Conservation (phyloP, 805 yeast genomes). For the Saturnispora hagleri region DNA sequence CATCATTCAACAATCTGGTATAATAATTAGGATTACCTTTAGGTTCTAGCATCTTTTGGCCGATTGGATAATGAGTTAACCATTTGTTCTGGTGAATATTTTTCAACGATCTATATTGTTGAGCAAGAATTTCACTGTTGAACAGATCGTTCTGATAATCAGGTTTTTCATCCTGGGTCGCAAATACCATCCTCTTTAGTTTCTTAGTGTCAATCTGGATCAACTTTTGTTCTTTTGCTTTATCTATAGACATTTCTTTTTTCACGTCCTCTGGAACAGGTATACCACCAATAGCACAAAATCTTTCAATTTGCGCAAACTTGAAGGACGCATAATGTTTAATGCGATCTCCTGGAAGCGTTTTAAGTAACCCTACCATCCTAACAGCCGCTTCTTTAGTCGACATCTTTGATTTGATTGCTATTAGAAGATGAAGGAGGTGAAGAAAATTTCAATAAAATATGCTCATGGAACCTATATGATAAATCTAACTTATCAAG, state of each 20-base stretch:
- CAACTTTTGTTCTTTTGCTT: constrained; percentile 29
- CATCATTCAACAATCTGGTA: constrained; percentile 57
- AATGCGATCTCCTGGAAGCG: constrained; percentile 60
- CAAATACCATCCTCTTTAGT: constrained; percentile 31
- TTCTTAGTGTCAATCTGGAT: constrained; percentile 28
- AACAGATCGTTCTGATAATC: constrained; percentile 40
- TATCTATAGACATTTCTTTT: constrained; percentile 26
- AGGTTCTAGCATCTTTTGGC: constrained; percentile 64
- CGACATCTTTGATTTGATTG: constrained; percentile 5
- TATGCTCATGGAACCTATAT: neutral
- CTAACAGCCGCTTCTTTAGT: constrained; percentile 33
- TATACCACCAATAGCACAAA: constrained; percentile 42
- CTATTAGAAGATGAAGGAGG: neutral
- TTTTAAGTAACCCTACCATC: constrained; percentile 48
- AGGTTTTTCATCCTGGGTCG: constrained; percentile 27
- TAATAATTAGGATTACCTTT: constrained; percentile 80
- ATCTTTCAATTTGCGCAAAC: constrained; percentile 52
- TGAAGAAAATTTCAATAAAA: neutral
- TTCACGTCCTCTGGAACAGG: constrained; percentile 30
- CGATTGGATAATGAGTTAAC: constrained; percentile 51
- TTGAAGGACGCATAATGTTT: constrained; percentile 64
- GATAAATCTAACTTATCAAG: neutral
- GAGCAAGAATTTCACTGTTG: constrained; percentile 37
- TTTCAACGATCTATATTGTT: constrained; percentile 50
- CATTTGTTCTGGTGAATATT: constrained; percentile 53